Conservation (phyloP, 768 basidiomycete species). For the Suillus cothurnatus region DNA sequence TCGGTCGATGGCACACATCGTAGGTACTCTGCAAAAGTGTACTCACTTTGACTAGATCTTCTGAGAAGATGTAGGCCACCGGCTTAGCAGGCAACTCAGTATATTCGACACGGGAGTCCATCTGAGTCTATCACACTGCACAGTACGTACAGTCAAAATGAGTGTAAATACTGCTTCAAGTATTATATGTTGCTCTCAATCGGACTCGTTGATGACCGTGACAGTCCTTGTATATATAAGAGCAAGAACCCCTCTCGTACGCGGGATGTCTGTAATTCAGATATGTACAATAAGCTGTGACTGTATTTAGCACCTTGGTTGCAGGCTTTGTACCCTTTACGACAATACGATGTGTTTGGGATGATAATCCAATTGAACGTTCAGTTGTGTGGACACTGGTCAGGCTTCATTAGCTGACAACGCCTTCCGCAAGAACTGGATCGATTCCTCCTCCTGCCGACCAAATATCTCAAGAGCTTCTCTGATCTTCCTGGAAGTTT, state of each 20-base stretch:
- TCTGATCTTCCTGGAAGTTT: slow-evolving; percentile 43
- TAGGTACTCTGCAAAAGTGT: background rate
- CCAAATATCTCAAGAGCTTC: slow-evolving; percentile 50
- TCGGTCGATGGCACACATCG: no score
- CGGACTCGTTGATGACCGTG: background rate
- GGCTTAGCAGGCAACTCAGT: slow-evolving; percentile 3
- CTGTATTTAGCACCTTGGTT: background rate
- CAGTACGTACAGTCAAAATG: background rate
- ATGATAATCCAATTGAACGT: background rate
- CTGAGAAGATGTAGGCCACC: slow-evolving; percentile 57
- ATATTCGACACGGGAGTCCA: background rate
- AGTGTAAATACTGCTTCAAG: background rate
- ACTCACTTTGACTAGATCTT: slow-evolving; percentile 55
- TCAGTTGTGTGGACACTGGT: background rate
- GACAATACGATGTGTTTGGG: background rate
- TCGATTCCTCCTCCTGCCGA: slow-evolving; percentile 44
- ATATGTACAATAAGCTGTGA: background rate
- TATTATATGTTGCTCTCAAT: background rate
- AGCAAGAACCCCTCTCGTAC: background rate
- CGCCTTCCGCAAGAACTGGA: slow-evolving; percentile 26
- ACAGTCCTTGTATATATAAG: background rate
- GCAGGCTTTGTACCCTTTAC: background rate
- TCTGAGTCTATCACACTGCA: background rate
- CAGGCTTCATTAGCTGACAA: slow-evolving; percentile 1
- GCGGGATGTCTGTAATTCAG: background rate